These are phyloP conservation scores for Termitomyces sp. DNA, from an alignment of 768 basidiomycete species.

Conservation along the genomic window DNA sequence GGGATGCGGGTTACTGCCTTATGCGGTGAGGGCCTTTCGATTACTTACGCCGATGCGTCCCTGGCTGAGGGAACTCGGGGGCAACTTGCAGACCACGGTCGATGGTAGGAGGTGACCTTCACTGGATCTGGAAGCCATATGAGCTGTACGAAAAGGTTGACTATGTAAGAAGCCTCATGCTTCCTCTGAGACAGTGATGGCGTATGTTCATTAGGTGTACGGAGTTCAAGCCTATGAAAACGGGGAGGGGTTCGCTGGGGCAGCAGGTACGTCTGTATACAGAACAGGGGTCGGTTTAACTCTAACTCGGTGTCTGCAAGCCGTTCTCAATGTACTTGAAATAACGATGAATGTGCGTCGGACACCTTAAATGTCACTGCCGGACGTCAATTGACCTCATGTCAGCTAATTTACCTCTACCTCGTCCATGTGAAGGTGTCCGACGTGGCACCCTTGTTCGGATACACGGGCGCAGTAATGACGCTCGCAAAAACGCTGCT, in stretches of 20 bases:
- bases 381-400: conserved; percentile 8
- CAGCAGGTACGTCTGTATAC: conserved; percentile 47
- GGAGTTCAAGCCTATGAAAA: conserved; percentile 59
- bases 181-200: conserved; percentile 6
- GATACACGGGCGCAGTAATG: conserved; percentile 65
- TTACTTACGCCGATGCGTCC: conserved; percentile 26
- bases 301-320: conserved; percentile 28
- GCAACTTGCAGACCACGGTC: conserved; percentile 30
- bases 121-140: conserved; percentile 83
- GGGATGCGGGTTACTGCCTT: conserved; percentile 60
- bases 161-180: conserved; percentile 18
- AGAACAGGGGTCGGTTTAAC: background rate
- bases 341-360: conserved; percentile 51
- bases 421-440: conserved; percentile 48
- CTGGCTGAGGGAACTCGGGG: background rate
- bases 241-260: conserved; percentile 69
- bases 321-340: conserved; percentile 70
- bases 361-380: background rate
- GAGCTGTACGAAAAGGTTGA: conserved; percentile 56
- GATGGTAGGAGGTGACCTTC: conserved; percentile 65
- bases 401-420: conserved; percentile 53
- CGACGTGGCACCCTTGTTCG: conserved; percentile 59
- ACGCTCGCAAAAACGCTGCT: conserved; percentile 75
- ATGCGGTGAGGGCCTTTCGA: conserved; percentile 30
- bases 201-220: conserved; percentile 46